Base-by-base conservation (phyloP, 169 alveolate species). In the Theileria annulata region DNA sequence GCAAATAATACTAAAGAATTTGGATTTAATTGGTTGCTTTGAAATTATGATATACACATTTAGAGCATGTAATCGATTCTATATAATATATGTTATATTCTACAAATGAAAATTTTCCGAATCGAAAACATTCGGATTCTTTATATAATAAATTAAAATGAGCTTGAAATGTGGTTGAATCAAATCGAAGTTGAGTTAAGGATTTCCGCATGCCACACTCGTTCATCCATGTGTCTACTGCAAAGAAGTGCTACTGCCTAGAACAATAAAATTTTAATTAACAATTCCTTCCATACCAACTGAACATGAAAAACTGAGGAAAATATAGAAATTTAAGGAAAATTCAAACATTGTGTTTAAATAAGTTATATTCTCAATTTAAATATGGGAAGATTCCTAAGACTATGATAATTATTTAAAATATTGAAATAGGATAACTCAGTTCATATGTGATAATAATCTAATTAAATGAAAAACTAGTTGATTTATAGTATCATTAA, bases 221-320 rank as follows among this genome's bases (percentile, higher is more conserved):
- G 77, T 31, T 28, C 77, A 70, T 70, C 77, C 2, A 51, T 51
- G 77, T 70, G 77, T 70, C 77, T 70, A 70, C 77, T 70, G 77
- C 77, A 70, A 56, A 70, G 2, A 42, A 70, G 77, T 70, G 77
- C 77, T 70, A 19, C 35, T 64, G 33, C 1, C 27, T 56, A 25
- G 13, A 19, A 56, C 0, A 19, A 56, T 25, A 56, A 21, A 56
- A 56, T 56, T 56, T 8, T 25, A 56, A 56, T 21, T 56, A 56
- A 56, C 17, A 25, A 56, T 8, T 25, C 31, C 31, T 4, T 56
- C 51, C 13, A 8, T 12, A 8, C 51, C 51, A 42, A 17, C 3
- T 42, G 51, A 8, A 42, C 51, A 2, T 42, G 51, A 42, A 42
- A 42, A 42, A 42, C 13, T 3, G 51, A 1, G 51, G 51, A 42